A percentile compares a stretch with the other conserved stretches of the same genome.
These are phyloP conservation scores for Phaeotremella fagi DNA, from an alignment of 768 basidiomycete species.

Conservation along the genomic window DNA sequence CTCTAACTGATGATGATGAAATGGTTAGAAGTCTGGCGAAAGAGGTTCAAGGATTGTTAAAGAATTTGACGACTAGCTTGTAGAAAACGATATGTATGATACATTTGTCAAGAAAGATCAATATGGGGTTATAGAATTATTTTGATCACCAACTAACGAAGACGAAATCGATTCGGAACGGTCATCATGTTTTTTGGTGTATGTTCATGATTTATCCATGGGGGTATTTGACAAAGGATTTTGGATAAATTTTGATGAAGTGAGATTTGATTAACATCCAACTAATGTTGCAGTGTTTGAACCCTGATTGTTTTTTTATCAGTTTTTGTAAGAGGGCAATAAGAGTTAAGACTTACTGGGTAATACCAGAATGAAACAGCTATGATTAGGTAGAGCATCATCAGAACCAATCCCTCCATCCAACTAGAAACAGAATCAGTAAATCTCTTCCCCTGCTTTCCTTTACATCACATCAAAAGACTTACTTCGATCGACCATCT, in stretches of 20 bases:
- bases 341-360: constrained; percentile 31
- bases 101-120: too few species aligned
- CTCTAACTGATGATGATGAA: constrained; percentile 65
- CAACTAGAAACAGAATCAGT: constrained; percentile 55
- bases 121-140: too few species aligned
- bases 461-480: neutral
- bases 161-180: too few species aligned
- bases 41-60: constrained; percentile 52
- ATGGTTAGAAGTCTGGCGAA: constrained; percentile 71
- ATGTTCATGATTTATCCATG: too few species aligned
- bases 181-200: too few species aligned
- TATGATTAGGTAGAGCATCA: constrained; percentile 68
- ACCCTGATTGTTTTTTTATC: constrained; percentile 7
- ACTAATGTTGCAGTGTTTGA: constrained; percentile 32
- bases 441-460: too few species aligned
- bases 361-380: constrained; percentile 53
- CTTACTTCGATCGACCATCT: constrained; percentile 56
- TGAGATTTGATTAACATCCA: too few species aligned
- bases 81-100: too few species aligned
- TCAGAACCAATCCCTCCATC: constrained; percentile 76
- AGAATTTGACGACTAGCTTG: too few species aligned
- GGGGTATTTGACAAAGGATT: neutral
- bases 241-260: neutral
- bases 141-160: too few species aligned
- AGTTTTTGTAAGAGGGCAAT: neutral